Evolutionary conservation across 1,284 basidiomycete species (phyloP), one percentile per base, ranked within the genome.

Genomic region (Leccinum angustisporum): DNA sequence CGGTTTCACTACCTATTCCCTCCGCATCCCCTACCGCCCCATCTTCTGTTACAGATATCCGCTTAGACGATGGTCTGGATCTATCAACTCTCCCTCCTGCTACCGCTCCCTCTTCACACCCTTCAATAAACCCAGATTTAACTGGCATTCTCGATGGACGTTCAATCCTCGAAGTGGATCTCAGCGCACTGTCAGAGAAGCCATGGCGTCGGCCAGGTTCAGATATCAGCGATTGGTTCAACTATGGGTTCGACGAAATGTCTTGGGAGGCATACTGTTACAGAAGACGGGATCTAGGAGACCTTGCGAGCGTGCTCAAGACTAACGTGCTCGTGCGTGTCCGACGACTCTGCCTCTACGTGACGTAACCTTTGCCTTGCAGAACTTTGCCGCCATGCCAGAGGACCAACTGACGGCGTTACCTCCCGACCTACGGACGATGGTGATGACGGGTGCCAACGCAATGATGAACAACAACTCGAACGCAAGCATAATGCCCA

Each of bases 201-300:
- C 90, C 92, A 3, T 99, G 97, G 97, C 82, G 97, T 62, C 80
- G 90, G 59, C 92, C 96, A 9, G 97, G 97, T 16, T 90, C 94
- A 7, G 95, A 98, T 78, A 81, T 98, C 61, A 92, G 92, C 68
- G 97, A 98, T 78, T 99, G 94, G 90, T 99, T 99, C 80, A 99
- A 99, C 78, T 99, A 98, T 70, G 97, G 97, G 0, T 99, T 99
- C 73, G 97, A 99, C 75, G 97, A 99, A 77, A 84, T 94, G 13
- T 91, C 91, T 18, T 99, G 95, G 94, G 91, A 93, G 68, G 87
- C 90, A 53, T 99, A 96, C 75, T 91, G 93, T 69, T 89, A 91
- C 73, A 88, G 93, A 68, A 84, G 95, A 70, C 82, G 91, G 48
- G 91, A 93, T 62, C 80, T 97, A 66, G 89, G 90, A 2, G 90